A percentile compares a stretch with the other conserved stretches of the same genome.
phyloP scores from a whole-genome alignment of 768 basidiomycete species.

The Tulasnella sp. region DNA sequence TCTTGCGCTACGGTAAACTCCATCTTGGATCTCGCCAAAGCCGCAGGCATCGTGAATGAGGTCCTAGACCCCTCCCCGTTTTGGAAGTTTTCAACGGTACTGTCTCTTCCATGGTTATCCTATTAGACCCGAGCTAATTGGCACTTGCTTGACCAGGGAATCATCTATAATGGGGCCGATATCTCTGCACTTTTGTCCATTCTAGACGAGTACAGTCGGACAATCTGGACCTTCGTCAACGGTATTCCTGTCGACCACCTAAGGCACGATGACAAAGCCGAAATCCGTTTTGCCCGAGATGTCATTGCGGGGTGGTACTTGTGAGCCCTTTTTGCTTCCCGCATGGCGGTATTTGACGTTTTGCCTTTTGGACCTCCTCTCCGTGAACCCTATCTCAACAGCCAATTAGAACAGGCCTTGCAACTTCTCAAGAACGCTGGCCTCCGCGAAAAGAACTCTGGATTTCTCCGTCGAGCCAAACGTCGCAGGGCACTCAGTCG shows the following conservation, averaged over 20 bases:
- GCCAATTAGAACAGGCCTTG: conserved; percentile 14
- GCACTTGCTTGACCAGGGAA: neutral
- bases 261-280: neutral
- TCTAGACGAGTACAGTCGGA: neutral
- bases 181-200: neutral
- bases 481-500: neutral
- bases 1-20: neutral
- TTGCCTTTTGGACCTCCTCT: neutral
- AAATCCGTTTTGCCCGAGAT: neutral
- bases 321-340: neutral
- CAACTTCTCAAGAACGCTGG: neutral
- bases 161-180: neutral
- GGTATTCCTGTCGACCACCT: neutral
- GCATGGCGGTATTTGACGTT: neutral
- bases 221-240: conserved; percentile 7
- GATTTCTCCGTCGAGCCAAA: neutral
- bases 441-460: conserved; percentile 7
- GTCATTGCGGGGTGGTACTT: conserved; percentile 6
- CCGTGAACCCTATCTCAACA: neutral
- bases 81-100: neutral
- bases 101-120: neutral
- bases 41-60: neutral
- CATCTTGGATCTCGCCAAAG: conserved; percentile 5
- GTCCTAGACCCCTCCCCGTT: neutral
- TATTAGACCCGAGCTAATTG: neutral